Evolutionary conservation across 192 early-diverging fungal genomes (phyloP).

Genomic region (Lobulomyces angularis): DNA sequence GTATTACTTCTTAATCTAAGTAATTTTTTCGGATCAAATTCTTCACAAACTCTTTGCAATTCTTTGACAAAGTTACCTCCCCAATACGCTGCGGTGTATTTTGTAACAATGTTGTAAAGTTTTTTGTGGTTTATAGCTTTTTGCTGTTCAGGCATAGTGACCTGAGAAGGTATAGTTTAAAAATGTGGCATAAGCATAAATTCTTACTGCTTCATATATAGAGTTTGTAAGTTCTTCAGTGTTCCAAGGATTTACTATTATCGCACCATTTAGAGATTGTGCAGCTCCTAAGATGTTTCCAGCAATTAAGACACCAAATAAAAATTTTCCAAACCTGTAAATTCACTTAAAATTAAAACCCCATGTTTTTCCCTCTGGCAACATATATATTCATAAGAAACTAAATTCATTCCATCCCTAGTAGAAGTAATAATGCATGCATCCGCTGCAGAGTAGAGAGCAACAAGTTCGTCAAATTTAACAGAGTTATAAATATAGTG

Average conservation of each 20-base stretch:
- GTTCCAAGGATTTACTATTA: conserved; percentile 99
- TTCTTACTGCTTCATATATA: conserved; percentile 80
- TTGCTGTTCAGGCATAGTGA: conserved; percentile 75
- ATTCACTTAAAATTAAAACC: conserved; percentile 91
- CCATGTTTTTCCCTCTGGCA: conserved; percentile 79
- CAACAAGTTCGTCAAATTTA: conserved; percentile 84
- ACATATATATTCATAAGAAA: conserved; percentile 98
- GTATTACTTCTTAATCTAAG: conserved; percentile 40
- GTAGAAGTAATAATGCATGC: conserved; percentile 95
- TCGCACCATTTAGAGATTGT: no score
- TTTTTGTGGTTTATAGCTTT: conserved; percentile 78
- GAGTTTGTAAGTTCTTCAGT: conserved; percentile 87
- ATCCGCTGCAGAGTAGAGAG: conserved; percentile 92
- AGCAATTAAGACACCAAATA: no score
- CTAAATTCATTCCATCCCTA: conserved; percentile 99
- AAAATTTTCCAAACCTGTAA: conserved; percentile 79
- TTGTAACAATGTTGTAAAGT: conserved; percentile 86
- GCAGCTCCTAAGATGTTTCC: no score
- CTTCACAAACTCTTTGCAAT: conserved; percentile 55
- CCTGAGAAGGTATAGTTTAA: no score
- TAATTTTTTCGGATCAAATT: conserved; percentile 50
- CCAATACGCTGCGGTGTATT: conserved; percentile 97
- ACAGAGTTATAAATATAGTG: conserved; percentile 98
- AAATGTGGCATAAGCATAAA: no score
- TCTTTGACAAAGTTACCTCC: conserved; percentile 88